Percentiles rank a stretch among this genome's conserved stretches.
Evolutionary conservation across 306 rosid genomes (phyloP).

Genomic region (Malus fusca): DNA sequence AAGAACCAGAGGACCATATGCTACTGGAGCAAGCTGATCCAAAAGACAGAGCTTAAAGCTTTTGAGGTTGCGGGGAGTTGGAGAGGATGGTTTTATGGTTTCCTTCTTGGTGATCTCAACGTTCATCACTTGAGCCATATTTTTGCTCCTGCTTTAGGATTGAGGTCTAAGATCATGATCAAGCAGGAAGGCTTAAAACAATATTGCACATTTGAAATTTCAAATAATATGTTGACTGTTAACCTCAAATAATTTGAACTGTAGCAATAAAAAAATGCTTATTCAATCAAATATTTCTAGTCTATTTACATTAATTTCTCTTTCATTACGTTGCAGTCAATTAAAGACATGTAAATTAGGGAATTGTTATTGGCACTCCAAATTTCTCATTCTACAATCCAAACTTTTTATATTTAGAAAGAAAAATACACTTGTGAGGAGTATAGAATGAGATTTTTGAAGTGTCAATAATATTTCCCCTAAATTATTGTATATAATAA

Average conservation of each 20-base stretch:
- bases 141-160: neutral
- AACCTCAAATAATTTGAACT: too few species aligned
- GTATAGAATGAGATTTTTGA: too few species aligned
- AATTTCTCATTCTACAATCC: too few species aligned
- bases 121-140: neutral
- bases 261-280: too few species aligned
- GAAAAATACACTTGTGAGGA: too few species aligned
- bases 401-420: too few species aligned
- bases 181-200: neutral
- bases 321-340: neutral
- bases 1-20: conserved; percentile 4
- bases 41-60: conserved; percentile 4
- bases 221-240: neutral
- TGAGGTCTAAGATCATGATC: neutral
- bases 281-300: too few species aligned
- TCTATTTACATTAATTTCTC: too few species aligned
- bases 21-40: conserved; percentile 9
- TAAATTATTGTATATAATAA: too few species aligned
- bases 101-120: conserved; percentile 4
- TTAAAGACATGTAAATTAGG: too few species aligned
- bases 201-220: neutral
- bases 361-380: too few species aligned
- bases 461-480: too few species aligned
- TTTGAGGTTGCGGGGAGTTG: neutral
- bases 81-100: conserved; percentile 13